A percentile compares a stretch with the other conserved stretches of the same genome.
These are phyloP conservation scores for Pezicula carpinea DNA, from an alignment of 2,329 filamentous ascomycete species.

Conservation along the genomic window DNA sequence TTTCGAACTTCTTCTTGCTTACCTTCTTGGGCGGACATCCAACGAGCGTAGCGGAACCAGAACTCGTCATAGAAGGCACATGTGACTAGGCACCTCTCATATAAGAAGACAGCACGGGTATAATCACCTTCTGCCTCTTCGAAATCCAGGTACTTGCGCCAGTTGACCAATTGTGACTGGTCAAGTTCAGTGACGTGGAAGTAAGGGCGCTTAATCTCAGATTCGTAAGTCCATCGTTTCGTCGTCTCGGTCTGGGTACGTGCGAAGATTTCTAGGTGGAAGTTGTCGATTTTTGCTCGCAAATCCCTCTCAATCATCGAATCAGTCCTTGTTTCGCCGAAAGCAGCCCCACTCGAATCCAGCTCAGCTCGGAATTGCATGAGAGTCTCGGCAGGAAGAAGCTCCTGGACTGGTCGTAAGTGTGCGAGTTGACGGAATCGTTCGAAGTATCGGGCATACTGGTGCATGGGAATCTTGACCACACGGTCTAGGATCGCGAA, in stretches of 20 bases:
- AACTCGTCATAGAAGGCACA: constrained; percentile 96
- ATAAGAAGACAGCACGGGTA: constrained; percentile 71
- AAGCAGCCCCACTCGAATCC: constrained; percentile 55
- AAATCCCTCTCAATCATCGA: constrained; percentile 81
- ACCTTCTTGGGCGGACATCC: constrained; percentile 77
- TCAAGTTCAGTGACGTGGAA: constrained; percentile 95
- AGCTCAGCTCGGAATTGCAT: constrained; percentile 68
- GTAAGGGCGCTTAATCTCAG: constrained; percentile 91
- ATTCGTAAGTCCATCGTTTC: constrained; percentile 92
- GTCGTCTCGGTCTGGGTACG: constrained; percentile 82
- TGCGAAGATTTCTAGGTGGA: constrained; percentile 77
- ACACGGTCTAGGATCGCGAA: constrained; percentile 79
- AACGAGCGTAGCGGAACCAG: constrained; percentile 94
- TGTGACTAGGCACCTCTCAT: constrained; percentile 89
- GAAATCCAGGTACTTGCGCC: constrained; percentile 95
- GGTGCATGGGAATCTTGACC: constrained; percentile 88
- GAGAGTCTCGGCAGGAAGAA: constrained; percentile 65
- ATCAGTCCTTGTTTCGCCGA: constrained; percentile 56
- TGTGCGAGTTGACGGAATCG: constrained; percentile 77
- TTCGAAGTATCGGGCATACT: constrained; percentile 93
- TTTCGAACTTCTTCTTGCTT: constrained; percentile 89
- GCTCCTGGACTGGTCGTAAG: constrained; percentile 64
- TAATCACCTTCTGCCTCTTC: constrained; percentile 83
- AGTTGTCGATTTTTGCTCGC: constrained; percentile 71
- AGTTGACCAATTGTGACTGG: constrained; percentile 77